Percentiles rank a stretch among this genome's conserved stretches.
These are phyloP conservation scores for Dioscorea cayenensis DNA, from an alignment of 116 monocot species.

Conservation along the genomic window DNA sequence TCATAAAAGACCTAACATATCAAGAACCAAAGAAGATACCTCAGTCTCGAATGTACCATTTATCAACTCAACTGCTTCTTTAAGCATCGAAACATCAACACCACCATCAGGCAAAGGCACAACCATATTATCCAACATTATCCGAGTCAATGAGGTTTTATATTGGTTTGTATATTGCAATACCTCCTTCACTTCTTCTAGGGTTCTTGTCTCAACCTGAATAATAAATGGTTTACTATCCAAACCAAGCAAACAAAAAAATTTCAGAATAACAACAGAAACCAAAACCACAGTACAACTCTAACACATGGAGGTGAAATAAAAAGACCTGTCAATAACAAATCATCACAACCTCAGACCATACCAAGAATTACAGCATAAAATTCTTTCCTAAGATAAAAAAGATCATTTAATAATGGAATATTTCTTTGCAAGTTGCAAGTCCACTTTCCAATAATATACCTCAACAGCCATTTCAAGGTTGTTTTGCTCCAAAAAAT, in stretches of 20 bases:
- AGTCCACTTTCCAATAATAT: too few relatives aligned
- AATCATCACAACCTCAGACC: too few relatives aligned
- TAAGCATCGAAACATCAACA: conserved; percentile 90
- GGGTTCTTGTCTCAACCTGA: conserved; percentile 92
- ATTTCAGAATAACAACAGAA: not conserved
- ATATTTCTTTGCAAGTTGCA: too few relatives aligned
- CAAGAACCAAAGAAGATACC: conserved; percentile 30
- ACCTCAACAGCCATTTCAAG: conserved; percentile 91
- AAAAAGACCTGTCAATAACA: too few relatives aligned
- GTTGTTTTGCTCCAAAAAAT: conserved; percentile 54
- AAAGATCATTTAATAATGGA: too few relatives aligned
- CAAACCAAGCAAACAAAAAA: not conserved
- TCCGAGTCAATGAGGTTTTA: conserved; percentile 67
- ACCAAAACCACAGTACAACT: not conserved
- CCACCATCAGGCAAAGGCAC: conserved; percentile 75
- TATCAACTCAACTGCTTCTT: conserved; percentile 74
- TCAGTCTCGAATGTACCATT: conserved; percentile 86
- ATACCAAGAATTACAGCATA: too few relatives aligned
- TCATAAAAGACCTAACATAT: not conserved
- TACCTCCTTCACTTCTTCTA: conserved; percentile 83
- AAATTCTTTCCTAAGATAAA: too few relatives aligned
- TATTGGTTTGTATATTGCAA: conserved; percentile 65
- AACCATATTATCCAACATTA: conserved; percentile 99
- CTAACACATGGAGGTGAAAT: not conserved
- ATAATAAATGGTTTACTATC: not conserved